Percentiles rank a stretch among this genome's conserved stretches.
phyloP scores from a whole-genome alignment of 257 asterid genomes.

The Nicotiana attenuata region DNA sequence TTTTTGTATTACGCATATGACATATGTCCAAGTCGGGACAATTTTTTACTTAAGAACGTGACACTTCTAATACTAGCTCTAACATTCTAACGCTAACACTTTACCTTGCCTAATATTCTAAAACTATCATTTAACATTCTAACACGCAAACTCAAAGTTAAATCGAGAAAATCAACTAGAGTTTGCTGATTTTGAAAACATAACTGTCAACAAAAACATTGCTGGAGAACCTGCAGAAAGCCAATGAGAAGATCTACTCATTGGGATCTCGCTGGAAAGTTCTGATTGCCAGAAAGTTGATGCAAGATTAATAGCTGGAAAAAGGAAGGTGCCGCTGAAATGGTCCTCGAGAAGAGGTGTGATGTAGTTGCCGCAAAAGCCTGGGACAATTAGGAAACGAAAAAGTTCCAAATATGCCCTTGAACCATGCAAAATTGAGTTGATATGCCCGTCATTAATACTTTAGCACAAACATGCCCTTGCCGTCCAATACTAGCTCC shows the following conservation, averaged over 20 bases:
- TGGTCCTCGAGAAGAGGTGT: too few species aligned
- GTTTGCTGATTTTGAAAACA: background rate
- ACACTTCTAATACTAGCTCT: background rate
- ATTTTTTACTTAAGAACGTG: background rate
- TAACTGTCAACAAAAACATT: background rate
- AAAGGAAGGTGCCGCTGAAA: too few species aligned
- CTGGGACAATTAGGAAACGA: too few species aligned
- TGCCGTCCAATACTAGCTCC: too few species aligned
- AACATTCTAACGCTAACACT: background rate
- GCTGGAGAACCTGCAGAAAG: background rate
- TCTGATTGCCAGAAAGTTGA: background rate
- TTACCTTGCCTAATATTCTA: background rate
- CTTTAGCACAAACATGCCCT: too few species aligned
- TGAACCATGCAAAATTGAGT: too few species aligned
- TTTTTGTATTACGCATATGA: background rate
- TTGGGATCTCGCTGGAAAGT: background rate
- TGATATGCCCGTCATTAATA: too few species aligned
- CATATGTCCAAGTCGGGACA: slow-evolving; percentile 2
- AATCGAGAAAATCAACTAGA: background rate
- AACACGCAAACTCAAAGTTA: background rate
- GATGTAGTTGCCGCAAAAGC: too few species aligned
- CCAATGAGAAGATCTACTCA: background rate
- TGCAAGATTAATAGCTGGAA: too few species aligned
- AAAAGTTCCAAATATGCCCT: too few species aligned
- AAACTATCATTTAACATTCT: background rate